Percentiles rank a stretch among this genome's conserved stretches.
These are phyloP conservation scores for Rhododendron simsii DNA, from an alignment of 148 eudicot genomes.

Conservation along the genomic window DNA sequence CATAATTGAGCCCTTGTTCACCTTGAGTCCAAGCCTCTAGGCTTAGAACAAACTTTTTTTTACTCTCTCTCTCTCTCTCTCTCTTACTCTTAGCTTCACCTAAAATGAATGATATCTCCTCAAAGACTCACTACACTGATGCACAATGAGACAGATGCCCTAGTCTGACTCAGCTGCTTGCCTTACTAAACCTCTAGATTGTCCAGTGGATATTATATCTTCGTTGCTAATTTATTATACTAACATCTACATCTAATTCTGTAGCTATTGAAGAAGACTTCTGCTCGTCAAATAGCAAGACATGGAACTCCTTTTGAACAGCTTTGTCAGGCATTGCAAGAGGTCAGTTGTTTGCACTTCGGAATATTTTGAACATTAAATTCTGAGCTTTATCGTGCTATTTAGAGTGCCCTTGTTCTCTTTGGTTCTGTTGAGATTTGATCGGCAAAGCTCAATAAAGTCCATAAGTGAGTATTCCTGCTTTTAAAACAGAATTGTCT, in stretches of 20 bases:
- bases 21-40: no score
- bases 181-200: background rate
- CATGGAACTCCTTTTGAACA: slow-evolving; percentile 67
- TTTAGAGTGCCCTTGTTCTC: background rate
- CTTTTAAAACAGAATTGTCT: background rate
- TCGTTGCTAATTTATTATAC: slow-evolving; percentile 26
- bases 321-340: slow-evolving; percentile 58
- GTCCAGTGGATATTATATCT: background rate
- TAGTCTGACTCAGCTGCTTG: background rate
- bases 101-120: background rate
- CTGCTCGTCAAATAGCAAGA: slow-evolving; percentile 45
- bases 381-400: background rate
- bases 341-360: slow-evolving; percentile 45
- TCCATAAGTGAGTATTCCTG: background rate
- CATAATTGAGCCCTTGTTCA: background rate
- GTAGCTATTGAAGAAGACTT: slow-evolving; percentile 80
- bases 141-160: background rate
- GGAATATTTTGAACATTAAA: background rate
- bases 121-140: background rate
- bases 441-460: background rate
- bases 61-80: background rate
- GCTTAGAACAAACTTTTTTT: no score
- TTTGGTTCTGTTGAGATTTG: background rate
- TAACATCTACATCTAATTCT: slow-evolving; percentile 42
- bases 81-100: background rate